These are phyloP conservation scores for Ogataea polymorpha DNA, from an alignment of 805 yeast species.

Conservation along the genomic window DNA sequence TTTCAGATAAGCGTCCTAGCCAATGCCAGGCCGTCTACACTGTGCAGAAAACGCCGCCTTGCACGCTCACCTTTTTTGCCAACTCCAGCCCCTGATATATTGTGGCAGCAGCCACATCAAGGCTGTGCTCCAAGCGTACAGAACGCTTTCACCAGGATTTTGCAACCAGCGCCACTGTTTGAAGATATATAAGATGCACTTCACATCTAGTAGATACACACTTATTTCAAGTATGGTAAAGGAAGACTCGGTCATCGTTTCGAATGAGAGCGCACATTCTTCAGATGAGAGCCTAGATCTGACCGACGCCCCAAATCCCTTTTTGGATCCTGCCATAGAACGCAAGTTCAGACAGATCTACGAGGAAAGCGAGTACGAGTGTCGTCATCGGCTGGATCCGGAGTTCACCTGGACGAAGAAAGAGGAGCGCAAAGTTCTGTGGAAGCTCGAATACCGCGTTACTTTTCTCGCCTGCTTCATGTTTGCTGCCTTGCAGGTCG, in stretches of 20 bases:
- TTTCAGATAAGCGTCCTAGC: no score
- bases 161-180: conserved; percentile 1
- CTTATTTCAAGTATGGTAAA: neutral
- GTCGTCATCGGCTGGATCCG: conserved; percentile 56
- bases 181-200: neutral
- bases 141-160: neutral
- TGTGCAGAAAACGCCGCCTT: neutral
- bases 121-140: neutral
- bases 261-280: neutral
- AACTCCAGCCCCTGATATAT: no score
- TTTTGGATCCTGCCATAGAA: conserved; percentile 46
- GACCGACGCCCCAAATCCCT: conserved; percentile 28
- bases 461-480: conserved; percentile 56
- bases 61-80: neutral
- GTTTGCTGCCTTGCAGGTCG: conserved; percentile 58
- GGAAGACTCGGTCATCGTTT: neutral
- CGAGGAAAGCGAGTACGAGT: conserved; percentile 50
- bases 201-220: neutral
- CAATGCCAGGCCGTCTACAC: no score
- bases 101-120: conserved; percentile 2
- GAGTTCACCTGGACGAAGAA: conserved; percentile 49
- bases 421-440: conserved; percentile 47
- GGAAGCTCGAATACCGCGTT: conserved; percentile 56
- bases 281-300: neutral
- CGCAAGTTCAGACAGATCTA: conserved; percentile 44